These are phyloP conservation scores for Podaxis sp. DNA, from an alignment of 768 basidiomycete genomes.

Conservation along the genomic window DNA sequence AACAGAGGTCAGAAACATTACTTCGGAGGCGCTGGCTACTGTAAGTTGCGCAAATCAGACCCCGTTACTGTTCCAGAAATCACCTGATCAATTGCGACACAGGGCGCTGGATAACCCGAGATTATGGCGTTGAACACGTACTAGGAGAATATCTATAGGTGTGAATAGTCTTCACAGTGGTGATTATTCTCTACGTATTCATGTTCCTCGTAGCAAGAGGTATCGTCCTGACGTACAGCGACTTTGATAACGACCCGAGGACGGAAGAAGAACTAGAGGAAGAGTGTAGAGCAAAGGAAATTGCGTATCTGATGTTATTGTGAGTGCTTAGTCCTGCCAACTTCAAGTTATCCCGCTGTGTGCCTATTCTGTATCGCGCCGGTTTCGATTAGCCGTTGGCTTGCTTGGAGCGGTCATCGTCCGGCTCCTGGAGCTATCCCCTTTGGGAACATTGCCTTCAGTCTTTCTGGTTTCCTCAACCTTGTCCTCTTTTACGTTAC, in stretches of 20 bases:
- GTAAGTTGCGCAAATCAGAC: constrained; percentile 22
- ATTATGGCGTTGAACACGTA: constrained; percentile 36
- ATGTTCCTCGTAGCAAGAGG: constrained; percentile 42
- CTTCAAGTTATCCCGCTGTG: constrained; percentile 42
- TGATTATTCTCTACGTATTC: constrained; percentile 41
- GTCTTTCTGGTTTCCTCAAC: constrained; percentile 45
- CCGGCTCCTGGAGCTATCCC: constrained; percentile 36
- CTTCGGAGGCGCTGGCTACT: constrained; percentile 42
- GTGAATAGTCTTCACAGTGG: constrained; percentile 43
- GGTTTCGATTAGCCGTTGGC: constrained; percentile 39
- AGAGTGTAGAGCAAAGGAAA: constrained; percentile 22
- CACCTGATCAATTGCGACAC: not conserved
- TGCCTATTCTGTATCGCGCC: constrained; percentile 42
- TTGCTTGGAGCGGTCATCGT: constrained; percentile 24
- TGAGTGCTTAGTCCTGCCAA: constrained; percentile 24
- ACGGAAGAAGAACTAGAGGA: constrained; percentile 23
- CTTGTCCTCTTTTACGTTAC: constrained; percentile 35
- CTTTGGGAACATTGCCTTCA: constrained; percentile 38
- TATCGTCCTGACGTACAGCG: constrained; percentile 32
- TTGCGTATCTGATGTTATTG: constrained; percentile 49
- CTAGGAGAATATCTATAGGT: constrained; percentile 53
- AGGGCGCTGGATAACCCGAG: constrained; percentile 53
- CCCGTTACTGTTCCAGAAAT: not conserved
- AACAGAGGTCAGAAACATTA: constrained; percentile 33
- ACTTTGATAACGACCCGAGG: constrained; percentile 14